A percentile compares a stretch with the other conserved stretches of the same genome.
These are phyloP conservation scores for Venturia aucupariae DNA, from an alignment of 2,329 filamentous ascomycete species.

Conservation along the genomic window DNA sequence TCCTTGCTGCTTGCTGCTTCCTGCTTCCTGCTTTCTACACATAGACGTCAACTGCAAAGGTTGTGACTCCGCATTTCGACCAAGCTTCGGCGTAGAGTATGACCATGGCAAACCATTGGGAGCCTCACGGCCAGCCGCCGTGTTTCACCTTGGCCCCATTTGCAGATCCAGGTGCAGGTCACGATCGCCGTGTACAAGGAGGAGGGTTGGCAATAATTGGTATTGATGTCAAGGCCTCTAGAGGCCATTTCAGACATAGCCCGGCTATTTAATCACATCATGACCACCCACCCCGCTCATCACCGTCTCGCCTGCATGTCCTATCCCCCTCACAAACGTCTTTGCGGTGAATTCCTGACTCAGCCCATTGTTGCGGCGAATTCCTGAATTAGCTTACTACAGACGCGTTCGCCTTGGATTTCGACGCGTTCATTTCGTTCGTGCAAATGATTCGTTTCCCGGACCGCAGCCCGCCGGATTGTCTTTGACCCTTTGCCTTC, in stretches of 20 bases:
- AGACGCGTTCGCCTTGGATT: background rate
- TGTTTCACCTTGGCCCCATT: background rate
- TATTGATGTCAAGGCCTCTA: background rate
- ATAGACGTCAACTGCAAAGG: background rate
- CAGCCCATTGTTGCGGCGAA: background rate
- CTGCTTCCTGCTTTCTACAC: too few relatives aligned
- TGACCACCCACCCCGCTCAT: background rate
- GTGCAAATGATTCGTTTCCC: background rate
- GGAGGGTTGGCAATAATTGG: background rate
- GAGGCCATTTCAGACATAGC: background rate
- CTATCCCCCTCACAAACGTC: background rate
- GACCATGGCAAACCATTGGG: background rate
- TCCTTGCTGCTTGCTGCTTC: too few relatives aligned
- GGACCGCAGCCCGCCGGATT: background rate
- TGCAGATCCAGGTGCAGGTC: slow-evolving; percentile 1
- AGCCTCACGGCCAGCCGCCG: background rate
- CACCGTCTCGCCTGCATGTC: background rate
- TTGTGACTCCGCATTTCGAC: background rate
- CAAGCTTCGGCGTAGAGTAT: too few relatives aligned
- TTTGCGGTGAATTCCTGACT: background rate
- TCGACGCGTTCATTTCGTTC: slow-evolving; percentile 1
- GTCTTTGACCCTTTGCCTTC: background rate
- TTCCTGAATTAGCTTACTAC: background rate
- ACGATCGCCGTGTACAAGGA: background rate
- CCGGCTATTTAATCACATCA: background rate